Evolutionary conservation across 2,329 filamentous ascomycete genomes (phyloP), one percentile per base, ranked within the genome.

Genomic region (Madurella mycetomatis): DNA sequence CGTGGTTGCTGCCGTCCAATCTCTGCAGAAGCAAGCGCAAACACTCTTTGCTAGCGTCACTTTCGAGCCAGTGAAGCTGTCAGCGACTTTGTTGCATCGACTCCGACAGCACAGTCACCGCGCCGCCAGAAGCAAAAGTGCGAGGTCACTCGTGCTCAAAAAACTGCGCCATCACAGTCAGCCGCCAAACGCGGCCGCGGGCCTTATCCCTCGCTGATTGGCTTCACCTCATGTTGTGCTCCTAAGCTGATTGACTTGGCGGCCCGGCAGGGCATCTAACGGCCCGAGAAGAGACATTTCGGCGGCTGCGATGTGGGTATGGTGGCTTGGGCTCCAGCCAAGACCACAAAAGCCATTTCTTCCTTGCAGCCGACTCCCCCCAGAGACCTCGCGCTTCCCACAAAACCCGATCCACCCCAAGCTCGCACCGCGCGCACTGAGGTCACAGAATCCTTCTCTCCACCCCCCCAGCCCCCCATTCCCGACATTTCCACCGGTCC

Each of bases 401-500:
- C 59, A 61, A 63, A 62, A 62, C 41, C 56, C 54, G 54, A 58
- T 59, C 58, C 59, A 58, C 55, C 58, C 57, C 53, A 55, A 53
- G 49, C 48, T 39, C 45, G 39, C 53, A 17, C 55, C 55, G 18
- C 56, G 43, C 32, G 37, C 31, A 37, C 46, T 55, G 53, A 59
- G 54, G 54, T 58, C 55, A 61, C 55, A 55, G 51, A 56, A 55
- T 54, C 54, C 53, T 56, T 51, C 55, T 55, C 60, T 57, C 60
- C 56, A 60, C 58, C 55, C 55, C 46, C 50, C 58, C 58, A 54
- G 45, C 55, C 57, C 55, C 57, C 61, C 49, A 50, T 48, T 47
- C 56, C 60, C 47, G 48, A 54, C 46, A 41, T 53, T 58, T 53
- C 55, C 54, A 47, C 49, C 55, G 15, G 54, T 59, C 25, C 50